These are phyloP conservation scores for Globisporangium paroecandrum DNA, from an alignment of 352 stramenopile genomes.

Conservation along the genomic window DNA sequence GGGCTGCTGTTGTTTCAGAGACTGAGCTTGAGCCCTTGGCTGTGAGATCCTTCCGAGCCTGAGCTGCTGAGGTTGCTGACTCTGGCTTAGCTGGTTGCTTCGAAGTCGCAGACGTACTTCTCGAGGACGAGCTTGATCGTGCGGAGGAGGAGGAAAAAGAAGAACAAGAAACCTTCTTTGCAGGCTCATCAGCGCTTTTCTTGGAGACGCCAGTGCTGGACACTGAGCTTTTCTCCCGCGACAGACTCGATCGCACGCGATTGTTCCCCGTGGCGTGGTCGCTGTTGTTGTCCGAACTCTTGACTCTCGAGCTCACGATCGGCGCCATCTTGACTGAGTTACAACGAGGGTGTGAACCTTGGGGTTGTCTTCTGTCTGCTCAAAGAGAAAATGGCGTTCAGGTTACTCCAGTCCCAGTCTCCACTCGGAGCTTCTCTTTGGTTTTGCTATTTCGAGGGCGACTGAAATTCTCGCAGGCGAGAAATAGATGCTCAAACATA, in stretches of 20 bases:
- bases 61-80: background rate
- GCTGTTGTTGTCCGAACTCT: conserved; percentile 18
- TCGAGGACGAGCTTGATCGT: conserved; percentile 12
- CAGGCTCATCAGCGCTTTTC: conserved; percentile 9
- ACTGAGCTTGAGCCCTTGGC: conserved; percentile 17
- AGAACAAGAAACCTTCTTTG: conserved; percentile 3
- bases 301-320: conserved; percentile 14
- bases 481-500: conserved; percentile 3
- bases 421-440: background rate
- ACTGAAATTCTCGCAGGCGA: background rate
- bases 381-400: conserved; percentile 1
- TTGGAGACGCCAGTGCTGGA: background rate
- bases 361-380: background rate
- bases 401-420: background rate
- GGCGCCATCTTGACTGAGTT: conserved; percentile 12
- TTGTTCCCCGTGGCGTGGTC: conserved; percentile 13
- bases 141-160: background rate
- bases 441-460: background rate
- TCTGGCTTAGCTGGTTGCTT: conserved; percentile 12
- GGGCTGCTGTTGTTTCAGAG: background rate
- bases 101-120: background rate
- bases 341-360: background rate
- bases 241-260: conserved; percentile 13
- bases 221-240: conserved; percentile 11
- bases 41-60: conserved; percentile 14